Evolutionary conservation across 176 grass and related monocot species (phyloP).

Genomic region (Cenchrus fungigraminus): DNA sequence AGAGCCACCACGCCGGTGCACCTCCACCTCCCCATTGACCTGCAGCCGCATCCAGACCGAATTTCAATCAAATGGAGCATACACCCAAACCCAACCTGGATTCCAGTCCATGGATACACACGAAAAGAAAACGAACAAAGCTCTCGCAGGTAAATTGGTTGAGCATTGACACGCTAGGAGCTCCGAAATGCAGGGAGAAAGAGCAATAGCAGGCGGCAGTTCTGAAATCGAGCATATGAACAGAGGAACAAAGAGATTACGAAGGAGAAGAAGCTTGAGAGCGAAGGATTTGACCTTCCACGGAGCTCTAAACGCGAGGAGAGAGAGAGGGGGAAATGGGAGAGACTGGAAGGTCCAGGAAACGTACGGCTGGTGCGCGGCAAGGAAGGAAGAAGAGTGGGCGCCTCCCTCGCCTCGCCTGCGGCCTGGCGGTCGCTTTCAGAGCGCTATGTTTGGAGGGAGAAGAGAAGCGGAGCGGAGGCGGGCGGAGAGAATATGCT

Average conservation of each 20-base stretch:
- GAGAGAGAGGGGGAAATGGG: neutral
- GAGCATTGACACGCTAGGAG: neutral
- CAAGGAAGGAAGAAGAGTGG: neutral
- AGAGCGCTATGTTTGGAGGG: neutral
- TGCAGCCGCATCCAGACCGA: constrained; percentile 13
- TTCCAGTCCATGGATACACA: neutral
- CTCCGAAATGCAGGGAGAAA: constrained; percentile 29
- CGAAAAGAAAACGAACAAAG: neutral
- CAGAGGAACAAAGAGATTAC: neutral
- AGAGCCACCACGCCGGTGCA: neutral
- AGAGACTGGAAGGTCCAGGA: neutral
- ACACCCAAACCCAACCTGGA: neutral
- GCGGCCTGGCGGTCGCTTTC: constrained; percentile 21
- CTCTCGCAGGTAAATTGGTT: neutral
- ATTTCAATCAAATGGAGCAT: neutral
- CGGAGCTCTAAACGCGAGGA: neutral
- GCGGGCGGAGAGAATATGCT: constrained; percentile 33
- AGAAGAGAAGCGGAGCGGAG: neutral
- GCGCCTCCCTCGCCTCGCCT: neutral
- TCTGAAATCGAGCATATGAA: neutral
- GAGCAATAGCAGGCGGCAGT: neutral
- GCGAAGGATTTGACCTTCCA: constrained; percentile 23
- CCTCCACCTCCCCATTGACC: constrained; percentile 48
- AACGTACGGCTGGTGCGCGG: constrained; percentile 9
- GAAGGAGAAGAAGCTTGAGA: neutral